Percentiles rank a stretch among this genome's conserved stretches.
phyloP scores from a whole-genome alignment of 1,284 basidiomycete genomes.

The Sanghuangporus sanghuang region DNA sequence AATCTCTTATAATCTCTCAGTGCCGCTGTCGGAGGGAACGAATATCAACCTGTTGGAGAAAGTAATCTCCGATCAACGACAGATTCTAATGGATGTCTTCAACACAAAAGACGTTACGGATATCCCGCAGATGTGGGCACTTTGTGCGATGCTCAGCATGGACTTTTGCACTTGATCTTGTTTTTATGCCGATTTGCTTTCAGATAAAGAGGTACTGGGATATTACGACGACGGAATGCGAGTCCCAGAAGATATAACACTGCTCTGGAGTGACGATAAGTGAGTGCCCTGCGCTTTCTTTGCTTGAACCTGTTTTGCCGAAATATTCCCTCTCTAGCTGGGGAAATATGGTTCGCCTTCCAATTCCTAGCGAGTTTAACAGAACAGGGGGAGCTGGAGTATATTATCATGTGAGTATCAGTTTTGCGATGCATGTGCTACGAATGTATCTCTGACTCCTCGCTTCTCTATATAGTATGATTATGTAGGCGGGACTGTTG shows the following conservation, averaged over 20 bases:
- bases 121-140: conserved; percentile 62
- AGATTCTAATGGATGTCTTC: conserved; percentile 53
- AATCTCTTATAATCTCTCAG: conserved; percentile 26
- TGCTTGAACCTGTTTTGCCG: background rate
- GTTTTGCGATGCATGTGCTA: too few species aligned
- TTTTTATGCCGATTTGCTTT: conserved; percentile 6
- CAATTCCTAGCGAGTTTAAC: conserved; percentile 44
- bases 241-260: conserved; percentile 49
- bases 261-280: conserved; percentile 63
- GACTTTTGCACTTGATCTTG: background rate
- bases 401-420: conserved; percentile 56
- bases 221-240: conserved; percentile 60
- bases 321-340: conserved; percentile 32
- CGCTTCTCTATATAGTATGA: conserved; percentile 32
- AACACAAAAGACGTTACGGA: conserved; percentile 41
- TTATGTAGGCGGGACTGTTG: conserved; percentile 31
- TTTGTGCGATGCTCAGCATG: conserved; percentile 38
- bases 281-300: conserved; percentile 23
- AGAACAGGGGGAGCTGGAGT: conserved; percentile 61
- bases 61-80: conserved; percentile 56
- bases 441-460: background rate
- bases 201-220: conserved; percentile 61
- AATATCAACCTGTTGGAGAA: conserved; percentile 49
- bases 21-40: conserved; percentile 44
- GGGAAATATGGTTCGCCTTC: conserved; percentile 57